These are phyloP conservation scores for Ganoderma resinaceum DNA, from an alignment of 1,284 basidiomycete species.

Conservation along the genomic window DNA sequence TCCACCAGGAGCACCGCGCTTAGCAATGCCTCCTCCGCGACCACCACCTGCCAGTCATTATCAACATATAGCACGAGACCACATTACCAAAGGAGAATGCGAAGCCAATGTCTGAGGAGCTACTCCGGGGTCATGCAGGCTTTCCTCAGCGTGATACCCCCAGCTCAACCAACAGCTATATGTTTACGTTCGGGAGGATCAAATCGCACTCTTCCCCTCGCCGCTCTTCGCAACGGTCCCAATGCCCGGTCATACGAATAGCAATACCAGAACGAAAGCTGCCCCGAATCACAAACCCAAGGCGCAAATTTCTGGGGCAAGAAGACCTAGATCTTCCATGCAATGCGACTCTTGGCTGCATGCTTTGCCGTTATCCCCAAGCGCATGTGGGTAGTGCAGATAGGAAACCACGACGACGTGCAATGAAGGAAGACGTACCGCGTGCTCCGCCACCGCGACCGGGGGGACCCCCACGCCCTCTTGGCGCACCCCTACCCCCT, in stretches of 20 bases:
- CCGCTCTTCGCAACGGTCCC: neutral
- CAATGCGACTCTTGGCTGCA: neutral
- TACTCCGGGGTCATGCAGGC: neutral
- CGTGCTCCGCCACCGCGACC: conserved; percentile 39
- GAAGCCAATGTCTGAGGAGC: neutral
- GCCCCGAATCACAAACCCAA: no score
- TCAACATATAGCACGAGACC: neutral
- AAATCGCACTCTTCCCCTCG: neutral
- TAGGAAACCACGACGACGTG: neutral
- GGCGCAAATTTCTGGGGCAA: neutral
- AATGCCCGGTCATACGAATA: neutral
- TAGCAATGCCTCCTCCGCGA: conserved; percentile 45
- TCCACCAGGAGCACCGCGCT: conserved; percentile 40
- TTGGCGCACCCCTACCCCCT: conserved; percentile 32
- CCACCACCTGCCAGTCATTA: conserved; percentile 43
- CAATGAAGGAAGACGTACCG: conserved; percentile 4
- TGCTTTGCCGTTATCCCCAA: neutral
- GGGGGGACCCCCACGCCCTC: conserved; percentile 35
- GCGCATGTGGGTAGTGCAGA: neutral
- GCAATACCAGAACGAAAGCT: neutral
- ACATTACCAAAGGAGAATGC: neutral
- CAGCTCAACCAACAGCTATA: neutral
- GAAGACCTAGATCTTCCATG: neutral
- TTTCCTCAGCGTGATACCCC: neutral
- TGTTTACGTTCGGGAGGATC: neutral